phyloP scores from a whole-genome alignment of 768 basidiomycete species.

The Lepiota subincarnata region DNA sequence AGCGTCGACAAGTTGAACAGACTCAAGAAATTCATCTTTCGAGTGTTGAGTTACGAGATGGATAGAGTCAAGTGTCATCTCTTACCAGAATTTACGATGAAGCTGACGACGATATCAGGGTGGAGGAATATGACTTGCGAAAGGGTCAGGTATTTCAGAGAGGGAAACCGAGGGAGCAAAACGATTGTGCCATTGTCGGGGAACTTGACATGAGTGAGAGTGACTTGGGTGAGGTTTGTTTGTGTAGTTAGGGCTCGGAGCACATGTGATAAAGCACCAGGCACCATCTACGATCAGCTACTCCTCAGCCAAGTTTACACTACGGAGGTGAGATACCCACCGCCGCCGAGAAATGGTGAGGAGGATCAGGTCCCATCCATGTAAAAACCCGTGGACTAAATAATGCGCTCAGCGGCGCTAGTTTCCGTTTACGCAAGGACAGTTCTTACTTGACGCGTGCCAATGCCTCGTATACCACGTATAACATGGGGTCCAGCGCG shows the following conservation, averaged over 20 bases:
- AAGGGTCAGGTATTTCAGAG: constrained; percentile 39
- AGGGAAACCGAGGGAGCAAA: constrained; percentile 29
- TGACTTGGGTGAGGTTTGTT: constrained; percentile 40
- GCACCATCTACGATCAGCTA: constrained; percentile 35
- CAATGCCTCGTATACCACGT: constrained; percentile 22
- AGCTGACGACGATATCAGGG: constrained; percentile 32
- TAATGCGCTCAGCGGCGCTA: not conserved
- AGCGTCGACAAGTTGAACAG: constrained; percentile 46
- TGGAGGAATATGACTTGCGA: constrained; percentile 47
- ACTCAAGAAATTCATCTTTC: constrained; percentile 19
- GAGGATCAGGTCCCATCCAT: constrained; percentile 61
- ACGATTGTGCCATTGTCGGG: constrained; percentile 11
- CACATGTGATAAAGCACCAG: constrained; percentile 33
- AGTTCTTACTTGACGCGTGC: constrained; percentile 23
- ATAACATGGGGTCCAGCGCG: constrained; percentile 16
- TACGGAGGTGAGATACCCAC: constrained; percentile 30
- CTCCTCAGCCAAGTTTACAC: not conserved
- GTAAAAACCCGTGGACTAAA: constrained; percentile 42
- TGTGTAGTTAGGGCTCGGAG: constrained; percentile 38
- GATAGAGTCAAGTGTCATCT: too few relatives aligned
- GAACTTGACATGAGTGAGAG: constrained; percentile 39
- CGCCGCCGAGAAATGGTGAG: constrained; percentile 59
- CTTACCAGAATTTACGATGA: constrained; percentile 17
- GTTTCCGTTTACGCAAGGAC: not conserved
- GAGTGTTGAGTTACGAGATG: too few relatives aligned